These are phyloP conservation scores for Pseudomonodictys pantanalensis DNA, from an alignment of 495 filamentous ascomycete genomes.

Conservation along the genomic window DNA sequence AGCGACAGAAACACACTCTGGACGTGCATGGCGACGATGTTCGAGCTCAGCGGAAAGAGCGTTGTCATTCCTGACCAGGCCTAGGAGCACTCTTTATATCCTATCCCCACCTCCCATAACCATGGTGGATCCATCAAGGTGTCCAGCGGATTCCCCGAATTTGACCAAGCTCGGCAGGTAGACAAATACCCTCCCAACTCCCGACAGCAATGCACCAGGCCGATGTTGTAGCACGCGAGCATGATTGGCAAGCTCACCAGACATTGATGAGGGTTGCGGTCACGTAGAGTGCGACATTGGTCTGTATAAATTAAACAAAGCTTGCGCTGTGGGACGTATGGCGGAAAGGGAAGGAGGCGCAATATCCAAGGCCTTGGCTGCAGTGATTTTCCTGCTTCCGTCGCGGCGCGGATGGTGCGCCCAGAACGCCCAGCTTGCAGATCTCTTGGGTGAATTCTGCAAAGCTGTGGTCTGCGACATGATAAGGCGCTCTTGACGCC, in stretches of 20 bases:
- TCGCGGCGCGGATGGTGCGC: conserved; percentile 5
- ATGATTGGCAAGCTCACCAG: conserved; percentile 17
- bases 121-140: not conserved
- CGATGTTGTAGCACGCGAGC: not conserved
- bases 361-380: conserved; percentile 18
- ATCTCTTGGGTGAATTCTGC: conserved; percentile 15
- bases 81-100: conserved; percentile 18
- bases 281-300: conserved; percentile 18
- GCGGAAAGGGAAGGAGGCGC: conserved; percentile 21
- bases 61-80: not conserved
- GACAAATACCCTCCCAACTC: conserved; percentile 11
- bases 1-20: conserved; percentile 3
- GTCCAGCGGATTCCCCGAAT: not conserved
- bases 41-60: not conserved
- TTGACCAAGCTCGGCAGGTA: conserved; percentile 12
- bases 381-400: conserved; percentile 2
- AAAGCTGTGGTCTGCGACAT: conserved; percentile 3
- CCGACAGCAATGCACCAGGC: not conserved
- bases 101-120: not conserved
- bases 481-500: not conserved
- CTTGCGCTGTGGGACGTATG: conserved; percentile 9
- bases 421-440: conserved; percentile 22
- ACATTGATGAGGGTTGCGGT: conserved; percentile 14
- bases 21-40: conserved; percentile 5
- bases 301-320: conserved; percentile 23